Evolutionary conservation across 1,284 basidiomycete genomes (phyloP).

Genomic region (Trichosporon ovoides): DNA sequence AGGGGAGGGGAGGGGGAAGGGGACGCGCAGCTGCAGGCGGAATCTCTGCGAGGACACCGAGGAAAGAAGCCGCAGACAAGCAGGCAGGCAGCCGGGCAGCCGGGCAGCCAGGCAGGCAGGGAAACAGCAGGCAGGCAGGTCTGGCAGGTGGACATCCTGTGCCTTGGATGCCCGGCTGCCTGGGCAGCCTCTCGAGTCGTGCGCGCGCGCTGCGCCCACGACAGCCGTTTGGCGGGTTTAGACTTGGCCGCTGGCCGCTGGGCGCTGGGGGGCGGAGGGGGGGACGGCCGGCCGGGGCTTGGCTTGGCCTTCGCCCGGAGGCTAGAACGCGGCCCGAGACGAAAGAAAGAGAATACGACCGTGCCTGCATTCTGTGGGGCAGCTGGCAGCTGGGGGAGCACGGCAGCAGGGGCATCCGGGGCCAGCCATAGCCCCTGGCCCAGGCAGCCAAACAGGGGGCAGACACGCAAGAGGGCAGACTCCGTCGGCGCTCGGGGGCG

Average conservation of each 20-base stretch:
- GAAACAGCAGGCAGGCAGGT: neutral
- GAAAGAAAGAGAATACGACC: constrained; percentile 4
- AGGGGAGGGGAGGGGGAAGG: neutral
- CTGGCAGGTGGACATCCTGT: neutral
- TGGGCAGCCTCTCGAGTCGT: neutral
- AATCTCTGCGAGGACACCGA: neutral
- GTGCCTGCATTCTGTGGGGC: constrained; percentile 5
- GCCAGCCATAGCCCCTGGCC: neutral
- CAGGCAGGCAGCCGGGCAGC: neutral
- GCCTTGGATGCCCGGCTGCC: no score
- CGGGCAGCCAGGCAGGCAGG: neutral
- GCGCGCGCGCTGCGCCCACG: neutral
- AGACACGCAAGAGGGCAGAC: no score
- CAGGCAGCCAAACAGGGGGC: no score
- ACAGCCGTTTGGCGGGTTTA: neutral
- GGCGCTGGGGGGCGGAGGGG: no score
- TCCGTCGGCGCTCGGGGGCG: no score
- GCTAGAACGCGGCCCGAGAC: neutral
- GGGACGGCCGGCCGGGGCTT: neutral
- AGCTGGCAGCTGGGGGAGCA: constrained; percentile 3
- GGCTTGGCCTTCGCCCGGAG: neutral
- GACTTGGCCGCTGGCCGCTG: neutral
- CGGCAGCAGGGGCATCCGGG: neutral
- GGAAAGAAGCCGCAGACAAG: neutral
- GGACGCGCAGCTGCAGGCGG: neutral